phyloP scores from a whole-genome alignment of 2,329 filamentous ascomycete genomes.

The Botrytis medusae region DNA sequence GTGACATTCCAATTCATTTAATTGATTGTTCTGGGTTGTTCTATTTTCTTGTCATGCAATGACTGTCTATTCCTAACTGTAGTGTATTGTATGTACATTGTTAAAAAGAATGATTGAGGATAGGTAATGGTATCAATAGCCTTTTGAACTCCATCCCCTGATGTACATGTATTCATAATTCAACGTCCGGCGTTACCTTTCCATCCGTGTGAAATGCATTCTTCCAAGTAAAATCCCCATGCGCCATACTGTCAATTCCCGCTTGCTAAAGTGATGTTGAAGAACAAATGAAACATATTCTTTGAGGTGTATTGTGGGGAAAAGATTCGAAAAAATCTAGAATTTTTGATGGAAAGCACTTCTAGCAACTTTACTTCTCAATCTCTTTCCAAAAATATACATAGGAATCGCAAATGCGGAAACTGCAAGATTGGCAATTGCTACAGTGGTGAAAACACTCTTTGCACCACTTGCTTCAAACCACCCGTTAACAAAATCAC shows the following conservation, averaged over 20 bases:
- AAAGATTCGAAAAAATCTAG: conserved; percentile 13
- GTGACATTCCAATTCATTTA: not conserved
- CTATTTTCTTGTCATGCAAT: not conserved
- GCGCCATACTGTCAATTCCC: not conserved
- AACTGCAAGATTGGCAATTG: conserved; percentile 29
- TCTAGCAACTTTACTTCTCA: conserved; percentile 37
- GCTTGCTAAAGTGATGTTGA: not conserved
- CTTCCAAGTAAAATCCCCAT: not conserved
- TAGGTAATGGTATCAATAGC: not conserved
- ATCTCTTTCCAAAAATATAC: conserved; percentile 39
- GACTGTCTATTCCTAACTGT: not conserved
- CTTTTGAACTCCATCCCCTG: not conserved
- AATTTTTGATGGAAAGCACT: conserved; percentile 29
- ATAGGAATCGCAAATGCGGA: conserved; percentile 32
- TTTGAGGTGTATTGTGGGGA: not conserved
- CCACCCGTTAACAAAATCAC: conserved; percentile 35
- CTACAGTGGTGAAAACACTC: conserved; percentile 30
- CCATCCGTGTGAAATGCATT: not conserved
- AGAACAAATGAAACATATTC: not conserved
- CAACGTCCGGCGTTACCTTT: no score
- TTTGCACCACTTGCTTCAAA: conserved; percentile 35
- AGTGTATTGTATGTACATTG: not conserved
- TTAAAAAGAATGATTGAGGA: not conserved
- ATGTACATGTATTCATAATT: not conserved
- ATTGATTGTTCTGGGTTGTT: not conserved